Percentiles rank a stretch among this genome's conserved stretches.
These are phyloP conservation scores for Castanea sativa DNA, from an alignment of 306 rosid genomes.

Conservation along the genomic window DNA sequence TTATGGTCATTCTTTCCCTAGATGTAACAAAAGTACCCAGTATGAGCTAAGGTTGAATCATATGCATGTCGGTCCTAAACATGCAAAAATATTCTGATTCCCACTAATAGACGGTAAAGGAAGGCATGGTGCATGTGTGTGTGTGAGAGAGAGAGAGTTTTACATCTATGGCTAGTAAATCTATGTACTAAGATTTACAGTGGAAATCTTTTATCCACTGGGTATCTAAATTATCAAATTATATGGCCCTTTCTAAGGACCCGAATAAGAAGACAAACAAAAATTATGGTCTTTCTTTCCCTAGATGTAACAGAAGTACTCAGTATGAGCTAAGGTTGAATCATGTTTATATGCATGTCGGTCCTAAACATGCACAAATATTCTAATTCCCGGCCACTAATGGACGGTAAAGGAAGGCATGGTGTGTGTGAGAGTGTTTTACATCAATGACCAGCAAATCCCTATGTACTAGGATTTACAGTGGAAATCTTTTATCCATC, in stretches of 20 bases:
- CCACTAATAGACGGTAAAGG: neutral
- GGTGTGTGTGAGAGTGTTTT: conserved; percentile 8
- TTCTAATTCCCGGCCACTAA: conserved; percentile 30
- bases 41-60: neutral
- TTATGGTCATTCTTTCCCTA: neutral
- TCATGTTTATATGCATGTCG: neutral
- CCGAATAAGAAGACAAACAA: too few relatives aligned
- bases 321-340: neutral
- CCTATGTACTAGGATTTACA: conserved; percentile 22
- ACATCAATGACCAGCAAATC: conserved; percentile 30
- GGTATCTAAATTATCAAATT: too few relatives aligned
- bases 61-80: neutral
- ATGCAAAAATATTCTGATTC: conserved; percentile 30
- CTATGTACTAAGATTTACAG: conserved; percentile 23
- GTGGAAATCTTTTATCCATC: conserved; percentile 22
- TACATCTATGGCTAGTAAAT: conserved; percentile 30
- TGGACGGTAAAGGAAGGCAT: neutral
- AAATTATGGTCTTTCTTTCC: neutral
- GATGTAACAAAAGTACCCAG: neutral
- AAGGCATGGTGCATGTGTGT: neutral
- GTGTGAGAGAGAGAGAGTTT: conserved; percentile 8
- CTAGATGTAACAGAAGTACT: conserved; percentile 8
- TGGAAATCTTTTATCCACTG: conserved; percentile 20
- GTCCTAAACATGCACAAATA: neutral
- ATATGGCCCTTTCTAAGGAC: neutral